Base-by-base conservation (phyloP, 768 basidiomycete species). In the Crepidotus variabilis region DNA sequence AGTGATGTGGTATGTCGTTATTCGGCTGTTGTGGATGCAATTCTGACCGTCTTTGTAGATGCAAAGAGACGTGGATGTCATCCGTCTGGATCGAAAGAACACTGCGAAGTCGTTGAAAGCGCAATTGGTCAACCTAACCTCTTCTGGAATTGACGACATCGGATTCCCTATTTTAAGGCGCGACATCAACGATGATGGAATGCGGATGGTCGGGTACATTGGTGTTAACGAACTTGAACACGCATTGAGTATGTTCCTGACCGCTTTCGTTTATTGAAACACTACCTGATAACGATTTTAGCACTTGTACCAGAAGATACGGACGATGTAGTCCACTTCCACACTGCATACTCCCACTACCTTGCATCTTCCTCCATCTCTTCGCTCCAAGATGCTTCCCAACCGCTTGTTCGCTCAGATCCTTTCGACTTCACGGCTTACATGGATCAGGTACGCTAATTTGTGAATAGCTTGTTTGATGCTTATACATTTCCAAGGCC, bases 211-310 rank as follows among this genome's bases (percentile, higher is more conserved):
- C 35, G 97, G 94, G 6, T 95, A 95, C 68, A 88, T 98, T 57
- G 93, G 94, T 0, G 83, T 86, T 24, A 95, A 88, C 63, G 97
- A 99, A 71, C 81, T 99, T 13, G 94, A 97, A 65, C 94, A 98
- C 70, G 94, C 92, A 5, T 74, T 99, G 3, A 82, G 90, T 93
- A 69, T 53, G 86, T 78, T 2, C 11, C 20, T 24, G 53, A 24
- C 45, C 22, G 35, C 50, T 51, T 39, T 28, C 57, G 50, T 54
- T 51, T 39, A 28, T 57, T 21, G 46, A 57, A 24, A 23, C 34
- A 55, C 57, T 48, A 23, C 36, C 49, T 52, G 36, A 39, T 50
- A 47, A 22, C 46, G 32, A n/a, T 10, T 54, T 32, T 61, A 92
- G 90, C 80, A 55, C 79, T 91, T 39, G 84, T 93, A n/a, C 83